These are phyloP conservation scores for Ganoderma leucocontextum DNA, from an alignment of 1,284 basidiomycete species.

Conservation along the genomic window DNA sequence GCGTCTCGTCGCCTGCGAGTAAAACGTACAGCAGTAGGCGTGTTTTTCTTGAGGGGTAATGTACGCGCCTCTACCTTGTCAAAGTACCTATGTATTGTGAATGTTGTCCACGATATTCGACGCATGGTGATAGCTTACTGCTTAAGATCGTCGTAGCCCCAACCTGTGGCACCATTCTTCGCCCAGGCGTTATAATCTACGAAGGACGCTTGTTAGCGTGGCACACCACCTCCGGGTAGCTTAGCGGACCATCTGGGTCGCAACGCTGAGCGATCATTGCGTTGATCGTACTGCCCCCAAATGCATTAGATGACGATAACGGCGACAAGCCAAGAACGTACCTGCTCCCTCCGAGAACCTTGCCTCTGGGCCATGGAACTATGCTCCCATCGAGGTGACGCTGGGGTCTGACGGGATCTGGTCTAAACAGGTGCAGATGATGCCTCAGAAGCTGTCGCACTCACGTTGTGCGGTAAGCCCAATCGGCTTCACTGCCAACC, in stretches of 20 bases:
- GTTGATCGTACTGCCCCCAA: slow-evolving; percentile 27
- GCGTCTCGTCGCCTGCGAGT: too few relatives aligned
- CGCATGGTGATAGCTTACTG: slow-evolving; percentile 33
- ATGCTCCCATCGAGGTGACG: slow-evolving; percentile 20
- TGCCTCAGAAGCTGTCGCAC: not conserved
- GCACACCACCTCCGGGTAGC: too few relatives aligned
- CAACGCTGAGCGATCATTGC: slow-evolving; percentile 32
- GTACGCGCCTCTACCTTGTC: slow-evolving; percentile 41
- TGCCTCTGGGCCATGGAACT: slow-evolving; percentile 29
- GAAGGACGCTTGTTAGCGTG: not conserved
- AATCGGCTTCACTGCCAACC: slow-evolving; percentile 22
- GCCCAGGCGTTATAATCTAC: slow-evolving; percentile 53
- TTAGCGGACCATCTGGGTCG: slow-evolving; percentile 28
- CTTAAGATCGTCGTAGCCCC: slow-evolving; percentile 45
- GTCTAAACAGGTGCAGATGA: not conserved
- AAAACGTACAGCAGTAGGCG: slow-evolving; percentile 26
- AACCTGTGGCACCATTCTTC: slow-evolving; percentile 45
- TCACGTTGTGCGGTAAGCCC: slow-evolving; percentile 28
- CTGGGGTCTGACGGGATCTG: slow-evolving; percentile 25
- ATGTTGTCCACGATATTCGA: not conserved
- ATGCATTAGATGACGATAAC: not conserved
- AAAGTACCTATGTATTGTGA: slow-evolving; percentile 41
- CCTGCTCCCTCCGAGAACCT: slow-evolving; percentile 33
- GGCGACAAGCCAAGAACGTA: not conserved
- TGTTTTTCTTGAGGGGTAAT: slow-evolving; percentile 32